Evolutionary conservation across 768 basidiomycete species (phyloP), one percentile per base, ranked within the genome.

Genomic region (Coprinopsis strossmayeri): DNA sequence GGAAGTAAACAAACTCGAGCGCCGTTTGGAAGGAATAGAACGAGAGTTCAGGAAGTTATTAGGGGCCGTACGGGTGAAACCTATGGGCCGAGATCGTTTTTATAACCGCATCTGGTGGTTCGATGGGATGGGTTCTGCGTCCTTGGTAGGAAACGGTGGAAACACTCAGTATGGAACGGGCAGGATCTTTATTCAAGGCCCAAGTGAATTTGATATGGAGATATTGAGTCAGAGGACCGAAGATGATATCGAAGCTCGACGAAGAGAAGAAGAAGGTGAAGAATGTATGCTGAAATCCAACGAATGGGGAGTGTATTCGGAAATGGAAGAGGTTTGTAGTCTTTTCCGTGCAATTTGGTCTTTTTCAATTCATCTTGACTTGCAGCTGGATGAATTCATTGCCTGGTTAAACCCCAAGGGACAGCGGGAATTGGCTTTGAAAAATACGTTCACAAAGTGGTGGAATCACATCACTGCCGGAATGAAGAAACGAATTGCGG

Each of bases 61-160:
- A 34, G 89, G 91, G 48, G 81, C 85, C 4, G 78, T 93, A 42
- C 78, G 96, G 46, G 84, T 90, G 18, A 87, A 91, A 59, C 91
- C 94, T 1, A 59, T 98, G 44, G 96, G 96, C 12, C 77, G 79
- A 53, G 96, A 99, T 62, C 77, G 96, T 46, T 99, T 97, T 66
- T 87, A 89, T 60, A 95, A 96, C 62, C 82, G 90, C 26, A 74
- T 96, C 51, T 99, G 95, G 95, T 99, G 95, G 95, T 91, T 97
- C 61, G 95, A 99, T 65, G 95, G 95, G 9, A 79, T 93, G 75
- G 95, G 95, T 5, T 82, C 84, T 3, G 84, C 83, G 40, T 82
- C 85, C 38, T 67, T 95, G 45, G 71, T 91, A 49, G 85, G 83
- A 34, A 82, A 80, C 54, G 88, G 88, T 13, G 88, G 87, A 2